Percentiles rank a stretch among this genome's conserved stretches.
These are phyloP conservation scores for Serendipita sp. DNA, from an alignment of 768 basidiomycete genomes.

Conservation along the genomic window DNA sequence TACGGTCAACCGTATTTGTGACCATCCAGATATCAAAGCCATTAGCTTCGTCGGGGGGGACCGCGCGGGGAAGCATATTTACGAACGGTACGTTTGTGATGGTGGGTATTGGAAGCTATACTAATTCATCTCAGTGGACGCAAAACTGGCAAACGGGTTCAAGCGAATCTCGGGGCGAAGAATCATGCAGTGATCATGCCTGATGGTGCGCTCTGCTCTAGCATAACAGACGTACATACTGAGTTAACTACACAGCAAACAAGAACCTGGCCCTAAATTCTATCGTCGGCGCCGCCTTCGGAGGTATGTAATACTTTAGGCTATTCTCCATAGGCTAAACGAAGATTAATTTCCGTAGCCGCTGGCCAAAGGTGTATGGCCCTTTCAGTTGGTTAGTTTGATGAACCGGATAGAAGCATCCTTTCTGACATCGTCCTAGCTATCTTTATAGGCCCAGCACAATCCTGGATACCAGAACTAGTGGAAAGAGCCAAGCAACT, in stretches of 20 bases:
- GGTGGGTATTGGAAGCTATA: conserved; percentile 6
- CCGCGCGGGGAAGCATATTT: conserved; percentile 84
- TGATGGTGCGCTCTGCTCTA: conserved; percentile 43
- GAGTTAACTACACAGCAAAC: conserved; percentile 36
- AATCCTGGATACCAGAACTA: conserved; percentile 71
- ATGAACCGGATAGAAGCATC: not conserved
- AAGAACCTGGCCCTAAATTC: conserved; percentile 85
- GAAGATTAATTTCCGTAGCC: conserved; percentile 23
- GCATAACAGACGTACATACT: not conserved
- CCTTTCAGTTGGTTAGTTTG: conserved; percentile 59
- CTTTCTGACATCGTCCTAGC: conserved; percentile 12
- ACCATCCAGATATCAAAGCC: conserved; percentile 78
- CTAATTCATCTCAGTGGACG: conserved; percentile 35
- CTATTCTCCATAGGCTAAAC: conserved; percentile 12
- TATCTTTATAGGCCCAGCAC: conserved; percentile 60
- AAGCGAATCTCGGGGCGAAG: conserved; percentile 88
- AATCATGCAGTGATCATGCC: conserved; percentile 90
- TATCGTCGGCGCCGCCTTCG: conserved; percentile 84
- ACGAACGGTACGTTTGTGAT: conserved; percentile 39
- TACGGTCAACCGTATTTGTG: conserved; percentile 88
- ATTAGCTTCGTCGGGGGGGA: conserved; percentile 96
- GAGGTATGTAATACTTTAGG: conserved; percentile 19
- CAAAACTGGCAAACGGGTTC: conserved; percentile 75
- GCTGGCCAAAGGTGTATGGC: conserved; percentile 98
- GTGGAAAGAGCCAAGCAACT: conserved; percentile 64